These are phyloP conservation scores for Pleurotus djamor DNA, from an alignment of 768 basidiomycete species.

Conservation along the genomic window DNA sequence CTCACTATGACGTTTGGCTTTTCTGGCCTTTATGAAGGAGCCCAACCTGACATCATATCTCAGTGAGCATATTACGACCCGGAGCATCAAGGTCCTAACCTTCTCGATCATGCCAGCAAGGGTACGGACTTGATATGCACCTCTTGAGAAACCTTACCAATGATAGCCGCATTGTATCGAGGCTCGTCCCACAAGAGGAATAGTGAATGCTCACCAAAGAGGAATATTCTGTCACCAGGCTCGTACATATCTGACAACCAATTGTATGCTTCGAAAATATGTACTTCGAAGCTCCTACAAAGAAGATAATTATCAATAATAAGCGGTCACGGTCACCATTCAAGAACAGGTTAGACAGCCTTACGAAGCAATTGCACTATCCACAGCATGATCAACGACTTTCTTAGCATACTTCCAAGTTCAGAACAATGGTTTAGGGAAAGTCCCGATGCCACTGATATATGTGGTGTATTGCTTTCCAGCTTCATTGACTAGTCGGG, in stretches of 20 bases:
- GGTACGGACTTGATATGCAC: conserved; percentile 43
- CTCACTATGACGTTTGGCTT: no score
- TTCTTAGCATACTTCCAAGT: conserved; percentile 11
- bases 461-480: conserved; percentile 34
- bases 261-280: conserved; percentile 32
- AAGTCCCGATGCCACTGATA: conserved; percentile 36
- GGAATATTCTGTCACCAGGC: conserved; percentile 34
- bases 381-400: conserved; percentile 18
- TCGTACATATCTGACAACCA: conserved; percentile 40
- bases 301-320: conserved; percentile 13
- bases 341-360: no score
- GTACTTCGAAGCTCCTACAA: conserved; percentile 29
- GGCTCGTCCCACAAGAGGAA: no score
- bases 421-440: conserved; percentile 17
- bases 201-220: conserved; percentile 29
- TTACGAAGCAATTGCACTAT: conserved; percentile 34
- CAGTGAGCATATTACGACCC: no score
- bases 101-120: conserved; percentile 41
- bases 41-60: conserved; percentile 29
- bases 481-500: conserved; percentile 28
- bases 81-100: conserved; percentile 22
- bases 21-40: conserved; percentile 34
- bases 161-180: not conserved
- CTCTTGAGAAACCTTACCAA: conserved; percentile 42
- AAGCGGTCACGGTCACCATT: no score